Base-by-base conservation (phyloP, 257 asterid genomes). In the Plantago elongata region DNA sequence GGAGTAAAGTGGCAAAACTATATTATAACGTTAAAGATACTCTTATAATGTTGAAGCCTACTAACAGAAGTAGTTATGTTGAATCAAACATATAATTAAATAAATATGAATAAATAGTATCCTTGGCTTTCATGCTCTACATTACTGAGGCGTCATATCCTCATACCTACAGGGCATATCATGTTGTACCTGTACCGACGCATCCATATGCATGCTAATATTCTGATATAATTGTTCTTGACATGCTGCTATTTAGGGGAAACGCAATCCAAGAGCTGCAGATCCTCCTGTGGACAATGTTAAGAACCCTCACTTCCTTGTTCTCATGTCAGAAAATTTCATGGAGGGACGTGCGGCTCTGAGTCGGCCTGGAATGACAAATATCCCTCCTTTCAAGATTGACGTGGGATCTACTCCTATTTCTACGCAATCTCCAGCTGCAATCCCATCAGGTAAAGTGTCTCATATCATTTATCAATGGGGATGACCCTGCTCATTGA, bases 271-370 rank as follows among this genome's bases (percentile, higher is more conserved):
- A 37, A 81, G 85, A 73, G 85, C 79, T 67, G 76, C 84, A 50
- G 95, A 87, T 69, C 82, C 75, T 9, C 75, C 85, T 46, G 74
- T 82, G 54, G 99, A 93, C 65, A 83, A 57, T 64, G 68, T 62
- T 45, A 87, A 87, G 78, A 89, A 89, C 71, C 96, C 95, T 57
- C 77, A 87, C 70, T 87, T 83, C 78, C 96, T 89, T 74, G 86
- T 89, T 66, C 90, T 89, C 63, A 82, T 93, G 65, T 81, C 97
- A 52, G 97, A 89, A 62, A 79, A 78, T 68, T 85, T 93, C 64
- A 70, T 74, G 64, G 96, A 87, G 77, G 99, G 86, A 48, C 78
- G 91, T 60, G 69, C 88, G 74, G 85, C 84, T 66, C 75, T 89
- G 65, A 81, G 77, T 76, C 79, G 82, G 62, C 54, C 90, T 67